Percentiles rank a stretch among this genome's conserved stretches.
Evolutionary conservation across 306 rosid species (phyloP).

Genomic region (Gillenia trifoliata): DNA sequence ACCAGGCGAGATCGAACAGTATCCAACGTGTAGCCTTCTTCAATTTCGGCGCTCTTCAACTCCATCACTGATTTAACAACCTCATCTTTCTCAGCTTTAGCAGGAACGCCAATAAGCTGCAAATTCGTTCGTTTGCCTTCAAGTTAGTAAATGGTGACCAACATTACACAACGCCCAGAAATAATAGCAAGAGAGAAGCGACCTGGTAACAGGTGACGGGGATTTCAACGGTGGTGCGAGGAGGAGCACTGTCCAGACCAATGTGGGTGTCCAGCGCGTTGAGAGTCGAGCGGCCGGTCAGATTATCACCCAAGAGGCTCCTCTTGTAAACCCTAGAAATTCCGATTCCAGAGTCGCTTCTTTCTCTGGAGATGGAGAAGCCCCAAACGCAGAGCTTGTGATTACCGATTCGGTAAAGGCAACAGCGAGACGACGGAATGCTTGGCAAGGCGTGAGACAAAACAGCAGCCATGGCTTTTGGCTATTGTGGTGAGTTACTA

Average conservation of each 20-base stretch:
- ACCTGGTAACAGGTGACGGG: constrained; percentile 93
- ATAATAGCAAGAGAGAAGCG: too few relatives aligned
- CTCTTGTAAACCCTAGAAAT: constrained; percentile 29
- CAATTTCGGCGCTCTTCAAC: constrained; percentile 74
- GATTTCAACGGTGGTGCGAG: constrained; percentile 50
- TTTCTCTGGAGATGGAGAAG: constrained; percentile 18
- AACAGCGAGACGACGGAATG: constrained; percentile 39
- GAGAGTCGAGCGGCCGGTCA: constrained; percentile 44
- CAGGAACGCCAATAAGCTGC: constrained; percentile 87
- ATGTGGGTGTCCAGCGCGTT: constrained; percentile 52
- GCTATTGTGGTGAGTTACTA: background rate
- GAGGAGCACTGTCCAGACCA: constrained; percentile 25
- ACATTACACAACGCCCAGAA: too few relatives aligned
- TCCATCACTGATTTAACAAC: constrained; percentile 89
- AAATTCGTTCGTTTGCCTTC: constrained; percentile 19
- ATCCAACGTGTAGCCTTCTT: constrained; percentile 81
- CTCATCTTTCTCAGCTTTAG: constrained; percentile 93
- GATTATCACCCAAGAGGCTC: background rate
- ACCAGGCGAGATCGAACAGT: constrained; percentile 81
- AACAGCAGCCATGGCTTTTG: constrained; percentile 51
- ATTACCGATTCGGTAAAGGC: constrained; percentile 28
- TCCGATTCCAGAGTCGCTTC: constrained; percentile 20
- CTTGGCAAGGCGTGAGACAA: constrained; percentile 40
- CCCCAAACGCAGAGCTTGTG: constrained; percentile 21
- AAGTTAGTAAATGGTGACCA: constrained; percentile 16